Base-by-base conservation (phyloP, 805 yeast species). In the Tetrapisispora pingtungensis region DNA sequence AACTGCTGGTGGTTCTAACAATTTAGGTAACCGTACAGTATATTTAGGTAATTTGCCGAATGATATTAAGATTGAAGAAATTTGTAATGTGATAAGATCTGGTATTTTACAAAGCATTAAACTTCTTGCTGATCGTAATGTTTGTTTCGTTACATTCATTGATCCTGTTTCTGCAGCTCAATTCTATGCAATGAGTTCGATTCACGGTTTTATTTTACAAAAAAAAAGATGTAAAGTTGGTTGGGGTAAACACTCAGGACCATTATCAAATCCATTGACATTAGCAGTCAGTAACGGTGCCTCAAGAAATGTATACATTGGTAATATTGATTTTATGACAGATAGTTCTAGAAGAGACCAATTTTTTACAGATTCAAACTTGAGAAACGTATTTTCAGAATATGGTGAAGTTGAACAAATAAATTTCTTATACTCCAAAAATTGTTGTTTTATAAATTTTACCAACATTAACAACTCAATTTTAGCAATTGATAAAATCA, bases 161-260 rank as follows among this genome's bases (percentile, higher is more conserved):
- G 97, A 93, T 60, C 96, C 97, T 24, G 84, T 90, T 43, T 95
- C 97, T 2, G 97, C 97, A 0, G 96, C 96, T 1, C 97, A 90
- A 65, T 90, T 90, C 62, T 90, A 82, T 65, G 97, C 97, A 8
- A 81, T 86, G 84, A 81, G 95, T 52, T 88, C 87, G 57, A 70
- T 88, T 50, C 94, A 88, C 58, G 96, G 96, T 1, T 70, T 90
- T 48, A 77, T 88, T 17, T 83, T 90, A 48, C 95, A 85, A 59
- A 82, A 81, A 61, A 75, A 94, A 56, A 75, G 89, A 56, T 82
- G 90, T 52, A 86, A 85, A 62, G 88, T 90, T 45, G 96, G 97
- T 18, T 90, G 98, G 97, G 98, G 97, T 39, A 89, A 87, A 65
- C 96, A 90, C 60, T 81, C 95, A 6, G 97, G 97, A 10, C 88